Percentiles rank a stretch among this genome's conserved stretches.
phyloP scores from a whole-genome alignment of 805 yeast genomes.

The Helenozyma rhizophorensis region DNA sequence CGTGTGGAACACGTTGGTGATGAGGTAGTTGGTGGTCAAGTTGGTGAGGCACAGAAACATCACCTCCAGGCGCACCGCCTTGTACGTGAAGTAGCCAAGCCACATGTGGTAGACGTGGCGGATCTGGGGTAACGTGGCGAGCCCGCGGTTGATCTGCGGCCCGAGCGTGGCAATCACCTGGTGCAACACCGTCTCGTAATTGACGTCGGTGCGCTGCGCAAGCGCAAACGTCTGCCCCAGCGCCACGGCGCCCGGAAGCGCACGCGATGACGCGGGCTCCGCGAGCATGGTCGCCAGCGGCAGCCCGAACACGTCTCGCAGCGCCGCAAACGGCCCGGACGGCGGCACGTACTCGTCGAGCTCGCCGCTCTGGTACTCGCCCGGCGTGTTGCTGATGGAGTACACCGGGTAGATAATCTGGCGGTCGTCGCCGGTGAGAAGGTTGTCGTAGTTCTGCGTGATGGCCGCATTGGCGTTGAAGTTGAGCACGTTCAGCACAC shows the following conservation, averaged over 20 bases:
- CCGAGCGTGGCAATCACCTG: slow-evolving; percentile 7
- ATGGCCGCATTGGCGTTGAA: slow-evolving; percentile 8
- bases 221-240: slow-evolving; percentile 1
- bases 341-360: not conserved
- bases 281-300: not conserved
- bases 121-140: slow-evolving; percentile 23
- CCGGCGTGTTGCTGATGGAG: slow-evolving; percentile 13
- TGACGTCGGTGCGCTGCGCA: not conserved
- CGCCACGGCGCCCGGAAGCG: slow-evolving; percentile 9
- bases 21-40: slow-evolving; percentile 35
- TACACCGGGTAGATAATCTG: slow-evolving; percentile 39
- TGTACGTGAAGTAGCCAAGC: slow-evolving; percentile 28
- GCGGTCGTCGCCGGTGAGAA: slow-evolving; percentile 23
- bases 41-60: slow-evolving; percentile 36
- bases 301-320: not conserved
- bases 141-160: slow-evolving; percentile 20
- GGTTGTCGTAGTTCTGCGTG: slow-evolving; percentile 31
- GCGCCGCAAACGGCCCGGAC: not conserved
- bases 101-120: slow-evolving; percentile 29
- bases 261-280: not conserved
- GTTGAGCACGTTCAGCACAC: slow-evolving; percentile 14
- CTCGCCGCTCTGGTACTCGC: too few species aligned
- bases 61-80: slow-evolving; percentile 18
- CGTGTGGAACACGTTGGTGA: slow-evolving; percentile 25
- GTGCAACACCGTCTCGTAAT: slow-evolving; percentile 4